These are phyloP conservation scores for Xylaria sp. DNA, from an alignment of 2,329 filamentous ascomycete genomes.

Conservation along the genomic window DNA sequence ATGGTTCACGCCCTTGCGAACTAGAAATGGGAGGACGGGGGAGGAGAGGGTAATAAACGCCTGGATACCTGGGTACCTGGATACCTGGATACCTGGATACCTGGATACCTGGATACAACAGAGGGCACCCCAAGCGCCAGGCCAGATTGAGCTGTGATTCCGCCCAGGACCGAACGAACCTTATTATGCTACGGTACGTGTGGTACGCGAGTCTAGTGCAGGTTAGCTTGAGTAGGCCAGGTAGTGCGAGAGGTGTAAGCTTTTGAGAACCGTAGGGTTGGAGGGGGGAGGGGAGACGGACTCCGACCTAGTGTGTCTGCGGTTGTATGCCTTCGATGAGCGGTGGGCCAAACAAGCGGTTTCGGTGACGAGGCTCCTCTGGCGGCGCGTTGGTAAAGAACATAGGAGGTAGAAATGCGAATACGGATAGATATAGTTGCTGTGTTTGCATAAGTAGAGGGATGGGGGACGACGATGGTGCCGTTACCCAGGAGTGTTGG, in stretches of 20 bases:
- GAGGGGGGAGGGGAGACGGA: slow-evolving; percentile 15
- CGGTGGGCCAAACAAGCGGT: background rate
- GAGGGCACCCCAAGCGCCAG: background rate
- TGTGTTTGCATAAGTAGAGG: background rate
- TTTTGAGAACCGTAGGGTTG: slow-evolving; percentile 13
- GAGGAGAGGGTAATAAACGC: background rate
- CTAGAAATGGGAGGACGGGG: too few species aligned
- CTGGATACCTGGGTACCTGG: too few species aligned
- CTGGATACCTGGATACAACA: too few species aligned
- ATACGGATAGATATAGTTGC: background rate
- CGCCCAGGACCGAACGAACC: slow-evolving; percentile 13
- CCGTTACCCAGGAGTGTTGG: too few species aligned
- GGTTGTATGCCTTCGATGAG: background rate
- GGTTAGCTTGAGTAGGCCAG: slow-evolving; percentile 2
- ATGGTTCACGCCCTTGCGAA: too few species aligned
- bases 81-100: too few species aligned
- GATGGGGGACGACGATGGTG: background rate
- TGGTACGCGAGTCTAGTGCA: background rate
- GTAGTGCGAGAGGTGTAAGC: slow-evolving; percentile 7
- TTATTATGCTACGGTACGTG: slow-evolving; percentile 7
- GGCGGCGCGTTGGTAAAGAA: background rate
- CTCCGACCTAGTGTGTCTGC: slow-evolving; percentile 13
- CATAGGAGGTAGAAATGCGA: background rate
- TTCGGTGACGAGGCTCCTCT: background rate
- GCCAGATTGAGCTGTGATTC: background rate